These are phyloP conservation scores for Barnettozyma salicaria DNA, from an alignment of 805 yeast genomes.

Conservation along the genomic window DNA sequence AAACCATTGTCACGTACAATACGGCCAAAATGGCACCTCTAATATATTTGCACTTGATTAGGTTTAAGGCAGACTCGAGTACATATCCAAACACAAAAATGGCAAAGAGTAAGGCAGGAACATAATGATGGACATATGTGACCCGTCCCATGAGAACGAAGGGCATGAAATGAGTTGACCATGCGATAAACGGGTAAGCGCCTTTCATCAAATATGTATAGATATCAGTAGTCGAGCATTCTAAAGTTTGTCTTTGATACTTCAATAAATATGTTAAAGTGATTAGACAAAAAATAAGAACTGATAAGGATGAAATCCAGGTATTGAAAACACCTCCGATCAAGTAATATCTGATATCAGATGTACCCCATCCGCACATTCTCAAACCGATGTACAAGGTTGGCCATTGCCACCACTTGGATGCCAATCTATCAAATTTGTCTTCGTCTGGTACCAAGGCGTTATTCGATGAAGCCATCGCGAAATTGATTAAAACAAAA, in stretches of 20 bases:
- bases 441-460: slow-evolving; percentile 74
- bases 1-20: slow-evolving; percentile 47
- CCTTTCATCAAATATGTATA: slow-evolving; percentile 56
- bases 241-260: slow-evolving; percentile 68
- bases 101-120: slow-evolving; percentile 94
- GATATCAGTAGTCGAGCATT: slow-evolving; percentile 36
- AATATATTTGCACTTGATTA: slow-evolving; percentile 21
- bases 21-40: slow-evolving; percentile 34
- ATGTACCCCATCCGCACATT: slow-evolving; percentile 63
- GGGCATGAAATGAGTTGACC: slow-evolving; percentile 86
- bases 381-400: slow-evolving; percentile 64
- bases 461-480: slow-evolving; percentile 82
- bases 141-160: slow-evolving; percentile 94
- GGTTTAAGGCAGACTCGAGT: slow-evolving; percentile 24
- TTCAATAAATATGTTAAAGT: slow-evolving; percentile 35
- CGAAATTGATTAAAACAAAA: slow-evolving; percentile 66
- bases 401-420: slow-evolving; percentile 87
- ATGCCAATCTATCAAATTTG: slow-evolving; percentile 63
- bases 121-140: slow-evolving; percentile 92
- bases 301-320: slow-evolving; percentile 60
- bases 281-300: slow-evolving; percentile 41
- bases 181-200: slow-evolving; percentile 79
- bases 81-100: slow-evolving; percentile 51
- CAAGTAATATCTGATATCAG: slow-evolving; percentile 54
- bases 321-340: slow-evolving; percentile 74